Base-by-base conservation (phyloP, 2,329 filamentous ascomycete species). In the Sclerotiophoma versabilis region DNA sequence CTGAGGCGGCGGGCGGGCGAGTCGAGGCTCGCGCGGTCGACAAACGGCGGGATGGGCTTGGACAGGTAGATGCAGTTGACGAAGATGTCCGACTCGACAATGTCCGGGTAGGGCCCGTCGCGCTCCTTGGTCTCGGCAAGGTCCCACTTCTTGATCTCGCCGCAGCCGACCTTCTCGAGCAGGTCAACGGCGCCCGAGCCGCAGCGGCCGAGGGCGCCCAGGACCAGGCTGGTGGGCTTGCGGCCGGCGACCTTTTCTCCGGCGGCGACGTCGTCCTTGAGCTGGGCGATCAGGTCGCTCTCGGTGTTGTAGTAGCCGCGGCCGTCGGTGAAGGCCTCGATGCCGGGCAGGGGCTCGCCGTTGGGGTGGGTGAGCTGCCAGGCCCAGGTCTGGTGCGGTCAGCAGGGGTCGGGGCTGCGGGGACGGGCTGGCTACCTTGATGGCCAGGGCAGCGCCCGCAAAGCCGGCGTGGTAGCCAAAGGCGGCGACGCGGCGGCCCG, bases 151-250 rank as follows among this genome's bases (percentile, higher is more conserved):
- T 87, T 75, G 66, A 96, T 88, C 19, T 85, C 83, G 12, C 86
- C 81, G 43, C 93, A 82, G 52, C 92, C 93, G 12, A 87, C 88
- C 76, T 88, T 87, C 64, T 85, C 80, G 74, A 90, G 91, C 54
- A 93, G 81, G 65, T 96, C 90, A 30, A 93, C 87, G 17, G 93
- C 93, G 58, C 93, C 93, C 38, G 84, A 86, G 50, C 93, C 92
- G 71, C 93, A 97, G 63, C 93, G 87, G 33, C 90, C 88, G n/a
- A 89, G 81, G 8, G 72, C 73, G 11, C 93, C 93, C 60, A 97
- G 93, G 47, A 97, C 87, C 56, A 98, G 84, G 56, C 92, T 86
- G 59, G 85, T 85, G 4, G 92, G 92, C 65, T 84, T 79, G 60
- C 81, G 83, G 42, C 90, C 89, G 9, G 82, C 82, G 71, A 90